Percentiles rank a stretch among this genome's conserved stretches.
These are phyloP conservation scores for Geotrichum siamense DNA, from an alignment of 1,139 yeast genomes.

Conservation along the genomic window DNA sequence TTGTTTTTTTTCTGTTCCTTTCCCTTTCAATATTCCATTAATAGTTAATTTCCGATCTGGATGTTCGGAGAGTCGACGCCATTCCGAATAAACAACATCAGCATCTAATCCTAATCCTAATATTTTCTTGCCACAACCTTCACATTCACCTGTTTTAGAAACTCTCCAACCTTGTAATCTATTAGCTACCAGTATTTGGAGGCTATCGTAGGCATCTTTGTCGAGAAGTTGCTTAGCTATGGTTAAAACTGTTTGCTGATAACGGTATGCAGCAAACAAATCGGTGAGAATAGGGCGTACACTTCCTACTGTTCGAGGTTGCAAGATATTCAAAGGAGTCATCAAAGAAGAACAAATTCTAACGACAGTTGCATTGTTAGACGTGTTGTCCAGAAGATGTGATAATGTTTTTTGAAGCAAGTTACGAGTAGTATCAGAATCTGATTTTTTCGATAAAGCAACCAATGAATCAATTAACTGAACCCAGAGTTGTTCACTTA, in stretches of 20 bases:
- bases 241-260: conserved; percentile 53
- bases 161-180: conserved; percentile 57
- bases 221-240: conserved; percentile 50
- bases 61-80: conserved; percentile 28
- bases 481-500: conserved; percentile 29
- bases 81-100: conserved; percentile 30
- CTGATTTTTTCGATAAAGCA: conserved; percentile 20
- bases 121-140: conserved; percentile 59
- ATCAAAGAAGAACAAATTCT: conserved; percentile 27
- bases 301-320: conserved; percentile 30
- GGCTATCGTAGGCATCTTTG: conserved; percentile 44
- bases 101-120: conserved; percentile 54
- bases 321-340: conserved; percentile 22
- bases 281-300: conserved; percentile 57
- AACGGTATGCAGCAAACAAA: conserved; percentile 55
- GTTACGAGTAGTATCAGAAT: conserved; percentile 16
- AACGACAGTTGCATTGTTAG: conserved; percentile 23
- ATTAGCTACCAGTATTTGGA: conserved; percentile 39
- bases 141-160: conserved; percentile 47
- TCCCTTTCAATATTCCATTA: conserved; percentile 13
- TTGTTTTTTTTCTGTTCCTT: conserved; percentile 9
- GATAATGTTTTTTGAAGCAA: conserved; percentile 25
- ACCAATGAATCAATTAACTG: conserved; percentile 28
- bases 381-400: conserved; percentile 24
- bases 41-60: conserved; percentile 9